Conservation (phyloP, 2,329 filamentous ascomycete species). For the Neofusicoccum parvum region DNA sequence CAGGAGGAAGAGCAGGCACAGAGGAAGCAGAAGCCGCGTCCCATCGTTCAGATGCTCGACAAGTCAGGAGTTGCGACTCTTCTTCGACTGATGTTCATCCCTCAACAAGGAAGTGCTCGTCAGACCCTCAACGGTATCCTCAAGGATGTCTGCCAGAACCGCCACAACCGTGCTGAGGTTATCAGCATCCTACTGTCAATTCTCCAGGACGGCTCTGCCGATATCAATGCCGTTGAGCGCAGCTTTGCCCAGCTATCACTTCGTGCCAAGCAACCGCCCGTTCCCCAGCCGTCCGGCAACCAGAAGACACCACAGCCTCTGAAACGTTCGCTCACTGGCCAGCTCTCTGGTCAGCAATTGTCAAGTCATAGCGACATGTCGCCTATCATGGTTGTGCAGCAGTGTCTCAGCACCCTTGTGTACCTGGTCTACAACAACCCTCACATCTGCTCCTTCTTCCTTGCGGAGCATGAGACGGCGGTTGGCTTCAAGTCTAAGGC, state of each 20-base stretch:
- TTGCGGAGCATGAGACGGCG: constrained; percentile 87
- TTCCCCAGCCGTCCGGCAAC: constrained; percentile 38
- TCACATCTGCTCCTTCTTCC: constrained; percentile 86
- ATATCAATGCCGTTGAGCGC: constrained; percentile 89
- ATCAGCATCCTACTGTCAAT: constrained; percentile 91
- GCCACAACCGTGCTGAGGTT: constrained; percentile 92
- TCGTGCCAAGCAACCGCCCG: constrained; percentile 74
- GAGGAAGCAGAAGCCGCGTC: constrained; percentile 72
- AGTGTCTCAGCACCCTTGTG: constrained; percentile 83
- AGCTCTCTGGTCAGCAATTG: constrained; percentile 40
- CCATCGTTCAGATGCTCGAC: constrained; percentile 94
- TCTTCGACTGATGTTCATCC: constrained; percentile 96
- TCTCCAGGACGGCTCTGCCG: constrained; percentile 90
- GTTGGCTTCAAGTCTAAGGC: constrained; percentile 74
- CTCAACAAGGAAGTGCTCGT: constrained; percentile 84
- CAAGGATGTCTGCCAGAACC: constrained; percentile 89
- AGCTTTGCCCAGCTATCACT: constrained; percentile 93
- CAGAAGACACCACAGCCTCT: constrained; percentile 76
- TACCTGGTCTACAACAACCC: constrained; percentile 83
- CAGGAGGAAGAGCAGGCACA: constrained; percentile 50
- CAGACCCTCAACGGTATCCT: constrained; percentile 84
- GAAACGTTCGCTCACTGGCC: constrained; percentile 73
- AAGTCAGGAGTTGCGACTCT: constrained; percentile 95
- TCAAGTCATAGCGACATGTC: constrained; percentile 80
- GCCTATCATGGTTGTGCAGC: constrained; percentile 91